These are phyloP conservation scores for Camellia oleifera DNA, from an alignment of 179 eudicot species.

Conservation along the genomic window DNA sequence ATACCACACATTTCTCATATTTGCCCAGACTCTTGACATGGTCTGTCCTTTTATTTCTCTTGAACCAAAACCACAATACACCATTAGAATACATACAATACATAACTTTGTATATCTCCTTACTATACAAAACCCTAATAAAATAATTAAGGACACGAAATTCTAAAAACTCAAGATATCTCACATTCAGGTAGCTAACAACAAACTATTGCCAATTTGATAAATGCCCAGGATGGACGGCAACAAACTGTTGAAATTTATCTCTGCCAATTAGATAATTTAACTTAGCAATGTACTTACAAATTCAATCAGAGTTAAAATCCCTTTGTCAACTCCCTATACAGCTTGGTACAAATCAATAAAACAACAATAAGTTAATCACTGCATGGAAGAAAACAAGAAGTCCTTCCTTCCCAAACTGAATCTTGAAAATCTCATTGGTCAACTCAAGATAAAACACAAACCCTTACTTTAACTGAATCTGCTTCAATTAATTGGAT, in stretches of 20 bases:
- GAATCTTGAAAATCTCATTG: no score
- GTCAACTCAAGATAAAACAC: no score
- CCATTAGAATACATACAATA: background rate
- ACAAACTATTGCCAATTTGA: background rate
- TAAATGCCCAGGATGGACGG: background rate
- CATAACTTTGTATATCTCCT: background rate
- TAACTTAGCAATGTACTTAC: background rate
- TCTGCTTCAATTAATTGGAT: no score
- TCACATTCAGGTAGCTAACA: background rate
- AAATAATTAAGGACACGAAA: background rate
- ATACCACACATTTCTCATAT: no score
- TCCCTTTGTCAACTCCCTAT: background rate
- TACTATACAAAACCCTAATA: background rate
- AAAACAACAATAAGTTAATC: no score
- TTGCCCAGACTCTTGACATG: no score
- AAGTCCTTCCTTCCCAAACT: no score
- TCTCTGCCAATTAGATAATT: background rate
- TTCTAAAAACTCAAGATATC: background rate
- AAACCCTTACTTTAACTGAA: no score
- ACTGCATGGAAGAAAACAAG: no score
- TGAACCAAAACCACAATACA: background rate
- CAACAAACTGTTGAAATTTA: background rate
- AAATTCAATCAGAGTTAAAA: no score
- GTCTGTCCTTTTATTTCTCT: no score
- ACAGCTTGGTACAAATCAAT: no score